These are phyloP conservation scores for Eimeria necatrix DNA, from an alignment of 169 alveolate species.

Conservation along the genomic window DNA sequence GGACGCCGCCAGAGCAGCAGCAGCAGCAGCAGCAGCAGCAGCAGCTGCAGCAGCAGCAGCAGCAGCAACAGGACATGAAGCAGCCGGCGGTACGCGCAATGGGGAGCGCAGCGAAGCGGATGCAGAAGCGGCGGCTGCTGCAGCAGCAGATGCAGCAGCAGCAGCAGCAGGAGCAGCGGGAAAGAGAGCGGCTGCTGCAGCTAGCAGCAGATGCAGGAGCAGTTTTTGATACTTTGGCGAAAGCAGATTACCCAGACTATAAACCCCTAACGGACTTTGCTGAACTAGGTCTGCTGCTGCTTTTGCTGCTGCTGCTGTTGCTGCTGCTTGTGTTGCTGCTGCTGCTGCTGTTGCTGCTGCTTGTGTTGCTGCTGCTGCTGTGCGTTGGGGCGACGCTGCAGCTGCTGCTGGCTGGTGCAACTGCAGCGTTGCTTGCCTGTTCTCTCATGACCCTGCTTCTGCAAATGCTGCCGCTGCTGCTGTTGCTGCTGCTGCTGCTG, in stretches of 20 bases:
- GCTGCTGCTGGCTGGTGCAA: not conserved
- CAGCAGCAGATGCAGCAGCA: slow-evolving; percentile 27
- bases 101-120: not conserved
- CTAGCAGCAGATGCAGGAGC: slow-evolving; percentile 28
- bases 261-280: not conserved
- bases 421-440: not conserved
- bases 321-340: not conserved
- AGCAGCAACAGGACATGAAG: not conserved
- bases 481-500: not conserved
- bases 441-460: not conserved
- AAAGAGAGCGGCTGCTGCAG: slow-evolving; percentile 28
- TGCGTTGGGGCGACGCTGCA: not conserved
- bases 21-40: slow-evolving; percentile 33
- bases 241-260: slow-evolving; percentile 55
- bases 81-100: not conserved
- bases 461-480: not conserved
- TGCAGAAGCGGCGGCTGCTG: slow-evolving; percentile 12
- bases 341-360: slow-evolving; percentile 20
- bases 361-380: not conserved
- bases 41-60: slow-evolving; percentile 2
- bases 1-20: not conserved
- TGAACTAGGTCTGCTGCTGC: slow-evolving; percentile 43
- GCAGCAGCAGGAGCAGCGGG: slow-evolving; percentile 53
- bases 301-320: not conserved
- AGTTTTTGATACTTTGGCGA: slow-evolving; percentile 34